A percentile compares a stretch with the other conserved stretches of the same genome.
phyloP scores from a whole-genome alignment of 176 grass and related monocot genomes.

The Eleusine indica region DNA sequence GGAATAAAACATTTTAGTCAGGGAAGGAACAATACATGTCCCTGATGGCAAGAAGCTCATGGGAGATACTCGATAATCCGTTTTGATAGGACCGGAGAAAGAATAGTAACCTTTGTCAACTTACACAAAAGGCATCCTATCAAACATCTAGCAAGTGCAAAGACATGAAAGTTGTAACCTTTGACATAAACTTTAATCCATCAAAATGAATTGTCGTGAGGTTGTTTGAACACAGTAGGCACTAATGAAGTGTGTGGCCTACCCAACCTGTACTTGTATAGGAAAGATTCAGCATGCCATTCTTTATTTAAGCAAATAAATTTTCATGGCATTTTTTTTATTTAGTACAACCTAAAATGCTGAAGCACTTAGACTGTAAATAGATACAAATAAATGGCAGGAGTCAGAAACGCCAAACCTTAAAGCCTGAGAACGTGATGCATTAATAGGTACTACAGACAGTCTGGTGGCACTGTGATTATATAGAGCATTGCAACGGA shows the following conservation, averaged over 20 bases:
- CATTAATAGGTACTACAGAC: conserved; percentile 78
- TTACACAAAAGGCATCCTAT: not conserved
- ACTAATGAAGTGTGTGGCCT: not conserved
- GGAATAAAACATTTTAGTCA: conserved; percentile 16
- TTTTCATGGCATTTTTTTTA: not conserved
- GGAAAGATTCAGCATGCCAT: not conserved
- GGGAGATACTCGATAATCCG: not conserved
- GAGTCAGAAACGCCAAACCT: conserved; percentile 42
- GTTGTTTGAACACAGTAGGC: not conserved
- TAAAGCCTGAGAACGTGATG: conserved; percentile 85
- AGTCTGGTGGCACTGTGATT: conserved; percentile 66
- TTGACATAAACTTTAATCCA: not conserved
- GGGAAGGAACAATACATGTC: not conserved
- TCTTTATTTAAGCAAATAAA: not conserved
- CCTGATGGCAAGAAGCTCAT: not conserved
- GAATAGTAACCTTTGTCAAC: not conserved
- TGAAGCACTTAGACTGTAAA: conserved; percentile 5
- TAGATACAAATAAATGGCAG: not conserved
- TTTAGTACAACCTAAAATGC: not conserved
- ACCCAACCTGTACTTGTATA: not conserved
- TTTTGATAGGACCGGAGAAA: not conserved
- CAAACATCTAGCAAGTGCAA: conserved; percentile 8
- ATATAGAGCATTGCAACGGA: conserved; percentile 77
- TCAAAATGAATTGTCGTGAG: not conserved
- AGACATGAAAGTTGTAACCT: not conserved